Evolutionary conservation across 2,329 filamentous ascomycete genomes (phyloP), one percentile per base, ranked within the genome.

Genomic region (Colletotrichum scovillei): DNA sequence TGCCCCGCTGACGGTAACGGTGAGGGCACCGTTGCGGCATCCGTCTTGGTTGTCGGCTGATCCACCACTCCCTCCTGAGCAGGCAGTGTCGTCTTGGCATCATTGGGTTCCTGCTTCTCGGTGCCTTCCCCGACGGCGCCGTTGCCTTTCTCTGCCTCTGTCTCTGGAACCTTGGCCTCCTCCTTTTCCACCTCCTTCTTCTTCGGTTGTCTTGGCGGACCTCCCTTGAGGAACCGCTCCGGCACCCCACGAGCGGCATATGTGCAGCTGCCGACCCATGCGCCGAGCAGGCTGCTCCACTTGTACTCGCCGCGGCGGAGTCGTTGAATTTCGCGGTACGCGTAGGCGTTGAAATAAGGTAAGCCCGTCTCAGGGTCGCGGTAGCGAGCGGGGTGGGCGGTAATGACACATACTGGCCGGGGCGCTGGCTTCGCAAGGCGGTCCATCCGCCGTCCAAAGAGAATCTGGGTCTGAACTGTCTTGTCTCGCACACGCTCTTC

Each of bases 361-460:
- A 98, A 87, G 0, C 94, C 94, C 0, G 96, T 98, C 76, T 90
- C 89, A 0, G 95, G 94, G 81, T 99, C 97, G 28, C 92, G 90
- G 82, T 97, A 98, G 67, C 91, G 91, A 14, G 96, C 97, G 5
- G 92, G 90, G 66, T 92, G 90, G 78, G 92, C 93, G 1, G 95
- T 98, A 79, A 98, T 95, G 62, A 92, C 92, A 81, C 97, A 99
- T 38, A 92, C 86, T 19, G 88, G 84, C 1, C 82, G 79, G 16
- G 87, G 84, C 3, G 87, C 80, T 22, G 87, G 88, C 78, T 90
- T 91, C 28, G 85, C 81, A 53, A 91, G 86, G 75, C 85, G 89
- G 76, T 78, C 86, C 88, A 91, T 91, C 77, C 89, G 89, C 70
- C 69, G 66, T 58, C 88, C 88, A 77, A 91, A 91, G 26, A 91